Evolutionary conservation across 75 land plant species (phyloP).

Genomic region (Pseudotsuga menziesii): DNA sequence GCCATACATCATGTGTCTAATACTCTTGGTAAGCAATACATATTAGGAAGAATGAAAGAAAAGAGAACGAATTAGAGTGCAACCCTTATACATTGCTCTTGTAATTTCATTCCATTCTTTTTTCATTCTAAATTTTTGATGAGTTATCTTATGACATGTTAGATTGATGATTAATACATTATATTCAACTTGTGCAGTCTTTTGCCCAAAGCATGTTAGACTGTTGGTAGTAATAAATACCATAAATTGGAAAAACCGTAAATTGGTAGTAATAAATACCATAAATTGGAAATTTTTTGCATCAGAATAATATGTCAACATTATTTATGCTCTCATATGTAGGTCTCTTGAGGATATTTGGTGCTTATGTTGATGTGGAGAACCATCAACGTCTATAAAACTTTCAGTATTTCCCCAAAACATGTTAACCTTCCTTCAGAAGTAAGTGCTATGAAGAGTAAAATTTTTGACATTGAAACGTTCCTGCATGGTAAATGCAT

Average conservation of each 20-base stretch:
- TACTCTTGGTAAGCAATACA: slow-evolving; percentile 48
- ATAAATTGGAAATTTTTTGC: background rate
- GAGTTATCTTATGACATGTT: background rate
- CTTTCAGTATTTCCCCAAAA: too few species aligned
- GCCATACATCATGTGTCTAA: slow-evolving; percentile 86
- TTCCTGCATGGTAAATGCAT: too few species aligned
- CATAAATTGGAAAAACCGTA: background rate
- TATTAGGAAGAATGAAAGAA: background rate
- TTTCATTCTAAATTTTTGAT: background rate
- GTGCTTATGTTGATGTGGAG: background rate
- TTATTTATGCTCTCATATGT: background rate
- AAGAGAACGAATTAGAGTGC: background rate
- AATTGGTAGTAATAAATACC: background rate
- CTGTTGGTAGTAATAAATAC: background rate
- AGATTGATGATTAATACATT: background rate
- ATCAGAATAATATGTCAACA: background rate
- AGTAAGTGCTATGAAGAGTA: too few species aligned
- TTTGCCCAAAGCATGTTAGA: background rate
- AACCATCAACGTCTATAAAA: too few species aligned
- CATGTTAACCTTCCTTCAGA: too few species aligned
- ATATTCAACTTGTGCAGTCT: background rate
- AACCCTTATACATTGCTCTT: background rate
- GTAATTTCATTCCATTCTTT: background rate
- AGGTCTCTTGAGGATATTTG: background rate
- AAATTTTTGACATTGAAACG: too few species aligned